Conservation (phyloP, 371 early-diverging fungal species). For the Aphelidium insulamus region DNA sequence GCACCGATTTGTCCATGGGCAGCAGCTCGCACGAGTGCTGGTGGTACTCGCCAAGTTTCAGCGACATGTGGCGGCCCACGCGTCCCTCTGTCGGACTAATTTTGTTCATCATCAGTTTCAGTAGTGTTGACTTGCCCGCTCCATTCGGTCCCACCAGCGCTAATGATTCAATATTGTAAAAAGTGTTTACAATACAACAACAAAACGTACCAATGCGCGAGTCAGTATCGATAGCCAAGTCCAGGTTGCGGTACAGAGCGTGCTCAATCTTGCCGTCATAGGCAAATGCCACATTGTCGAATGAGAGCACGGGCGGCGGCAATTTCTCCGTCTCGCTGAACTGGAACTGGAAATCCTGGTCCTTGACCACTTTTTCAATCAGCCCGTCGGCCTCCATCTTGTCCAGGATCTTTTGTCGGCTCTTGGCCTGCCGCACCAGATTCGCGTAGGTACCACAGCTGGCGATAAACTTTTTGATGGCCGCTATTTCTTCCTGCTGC, state of each 20-base stretch:
- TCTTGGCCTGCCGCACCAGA: conserved; percentile 94
- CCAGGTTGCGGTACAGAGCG: conserved; percentile 66
- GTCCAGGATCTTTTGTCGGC: conserved; percentile 96
- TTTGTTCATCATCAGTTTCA: conserved; percentile 77
- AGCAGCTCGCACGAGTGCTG: conserved; percentile 96
- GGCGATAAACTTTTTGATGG: conserved; percentile 96
- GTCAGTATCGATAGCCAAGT: conserved; percentile 88
- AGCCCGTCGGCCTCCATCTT: conserved; percentile 97
- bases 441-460: conserved; percentile 97
- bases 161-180: neutral
- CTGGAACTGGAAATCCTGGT: conserved; percentile 53
- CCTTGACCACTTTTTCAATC: conserved; percentile 65
- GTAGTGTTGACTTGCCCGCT: conserved; percentile 79
- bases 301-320: conserved; percentile 91
- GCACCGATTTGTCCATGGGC: conserved; percentile 56
- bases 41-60: conserved; percentile 90
- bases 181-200: neutral
- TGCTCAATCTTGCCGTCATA: conserved; percentile 63
- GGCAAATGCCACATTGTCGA: conserved; percentile 75
- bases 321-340: conserved; percentile 70
- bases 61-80: conserved; percentile 62
- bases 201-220: conserved; percentile 39
- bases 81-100: conserved; percentile 64
- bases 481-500: conserved; percentile 94
- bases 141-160: conserved; percentile 79